Evolutionary conservation across 305 asterid species (phyloP).

Genomic region (Ajuga reptans): DNA sequence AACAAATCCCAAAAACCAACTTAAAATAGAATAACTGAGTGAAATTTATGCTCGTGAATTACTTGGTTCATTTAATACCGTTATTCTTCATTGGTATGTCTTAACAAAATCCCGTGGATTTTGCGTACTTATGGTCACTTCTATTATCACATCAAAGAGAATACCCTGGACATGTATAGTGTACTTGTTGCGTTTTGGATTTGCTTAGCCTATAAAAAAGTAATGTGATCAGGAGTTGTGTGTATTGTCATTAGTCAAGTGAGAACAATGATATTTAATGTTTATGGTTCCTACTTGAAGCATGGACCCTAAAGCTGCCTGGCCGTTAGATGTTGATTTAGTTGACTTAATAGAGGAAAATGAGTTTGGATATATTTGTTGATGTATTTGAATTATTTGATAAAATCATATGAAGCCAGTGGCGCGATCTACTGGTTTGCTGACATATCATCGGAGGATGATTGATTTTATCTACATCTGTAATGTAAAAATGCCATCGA

Average conservation of each 20-base stretch:
- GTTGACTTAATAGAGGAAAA: slow-evolving; percentile 8
- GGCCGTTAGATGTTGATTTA: background rate
- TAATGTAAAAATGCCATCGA: background rate
- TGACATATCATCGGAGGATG: background rate
- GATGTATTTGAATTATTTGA: background rate
- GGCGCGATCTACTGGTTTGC: background rate
- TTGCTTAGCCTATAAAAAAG: background rate
- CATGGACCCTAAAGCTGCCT: background rate
- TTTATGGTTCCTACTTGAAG: slow-evolving; percentile 1
- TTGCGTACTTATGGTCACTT: background rate
- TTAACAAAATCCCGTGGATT: background rate
- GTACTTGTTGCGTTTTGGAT: background rate
- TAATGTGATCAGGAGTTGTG: background rate
- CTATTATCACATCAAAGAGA: background rate
- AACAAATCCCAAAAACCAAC: slow-evolving; percentile 4
- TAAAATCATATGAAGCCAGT: background rate
- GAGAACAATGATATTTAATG: slow-evolving; percentile 8
- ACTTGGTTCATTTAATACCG: background rate
- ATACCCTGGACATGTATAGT: background rate
- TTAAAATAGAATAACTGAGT: background rate
- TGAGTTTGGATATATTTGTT: background rate
- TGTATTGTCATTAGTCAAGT: slow-evolving; percentile 11
- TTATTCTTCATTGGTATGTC: background rate
- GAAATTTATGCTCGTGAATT: background rate
- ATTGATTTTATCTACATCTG: background rate